Base-by-base conservation (phyloP, 768 basidiomycete species). In the Filobasidium wieringae region DNA sequence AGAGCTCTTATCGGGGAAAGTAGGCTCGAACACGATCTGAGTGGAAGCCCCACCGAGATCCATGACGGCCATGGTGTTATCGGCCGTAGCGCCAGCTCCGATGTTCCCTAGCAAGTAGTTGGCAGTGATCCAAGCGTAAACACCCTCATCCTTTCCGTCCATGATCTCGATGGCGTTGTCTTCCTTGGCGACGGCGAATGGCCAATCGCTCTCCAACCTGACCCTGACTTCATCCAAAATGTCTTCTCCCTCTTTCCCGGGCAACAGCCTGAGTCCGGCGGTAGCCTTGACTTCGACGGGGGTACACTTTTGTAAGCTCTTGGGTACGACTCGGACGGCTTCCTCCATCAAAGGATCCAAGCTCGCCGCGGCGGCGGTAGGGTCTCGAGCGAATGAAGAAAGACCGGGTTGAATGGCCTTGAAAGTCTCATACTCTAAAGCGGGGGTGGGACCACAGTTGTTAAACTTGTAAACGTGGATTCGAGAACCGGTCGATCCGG, bases 391-490 rank as follows among this genome's bases (percentile, higher is more conserved):
- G 66, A 79, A 91, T 0, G 75, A 68, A 0, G 86, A 88, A 2
- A 97, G 76, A 0, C 93, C 92, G 0, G 88, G 88, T 27, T 85
- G 79, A 7, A 79, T 83, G 79, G 82, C 81, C 68, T 81, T 81
- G 80, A 96, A 97, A 7, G 86, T 85, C 70, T 99, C 95, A 77
- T 91, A 91, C 71, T 97, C 93, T 74, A 87, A 87, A 22, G 77
- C 69, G 1, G 90, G 83, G 0, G 85, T 81, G 0, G 84, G 72
- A 0, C 78, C 78, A 77, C 90, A 91, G 77, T 90, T 84, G 79
- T 93, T 80, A 82, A 97, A 96, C 71, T 95, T 97, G 84, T 97
- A 99, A 31, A 97, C 80, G 79, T 99, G 95, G 68, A 97, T 91
- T 17, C 95, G 82, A 0, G 92, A 95, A 19, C 93, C 95, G 0